Conservation (phyloP, 257 asterid species). For the Salvia hispanica region DNA sequence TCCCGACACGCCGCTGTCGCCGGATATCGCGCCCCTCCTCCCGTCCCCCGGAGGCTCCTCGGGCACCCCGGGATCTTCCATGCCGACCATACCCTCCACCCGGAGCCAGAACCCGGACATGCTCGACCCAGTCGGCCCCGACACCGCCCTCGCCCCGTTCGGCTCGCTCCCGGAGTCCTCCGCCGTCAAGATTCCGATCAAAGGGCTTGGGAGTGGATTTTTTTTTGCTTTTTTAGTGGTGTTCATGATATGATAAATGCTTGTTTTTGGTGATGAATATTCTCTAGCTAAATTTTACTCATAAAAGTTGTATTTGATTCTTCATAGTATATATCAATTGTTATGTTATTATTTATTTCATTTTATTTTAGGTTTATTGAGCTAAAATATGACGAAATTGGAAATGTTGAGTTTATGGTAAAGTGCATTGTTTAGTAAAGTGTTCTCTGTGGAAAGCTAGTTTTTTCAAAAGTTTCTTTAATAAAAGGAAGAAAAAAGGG, state of each 20-base stretch:
- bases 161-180: constrained; percentile 45
- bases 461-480: constrained; percentile 29
- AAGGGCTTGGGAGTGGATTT: constrained; percentile 28
- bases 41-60: constrained; percentile 54
- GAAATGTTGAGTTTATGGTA: too few relatives aligned
- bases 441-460: neutral
- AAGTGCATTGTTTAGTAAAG: neutral
- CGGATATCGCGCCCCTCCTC: constrained; percentile 67
- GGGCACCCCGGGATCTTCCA: constrained; percentile 38
- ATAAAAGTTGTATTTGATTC: constrained; percentile 11
- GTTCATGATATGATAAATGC: constrained; percentile 27
- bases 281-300: neutral
- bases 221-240: constrained; percentile 28
- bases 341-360: too few relatives aligned
- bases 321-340: constrained; percentile 22
- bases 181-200: constrained; percentile 30
- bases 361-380: too few relatives aligned
- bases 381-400: too few relatives aligned
- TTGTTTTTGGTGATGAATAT: constrained; percentile 8
- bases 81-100: constrained; percentile 64
- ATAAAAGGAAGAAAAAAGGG: constrained; percentile 30
- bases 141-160: constrained; percentile 51
- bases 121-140: constrained; percentile 44
- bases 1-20: constrained; percentile 49
- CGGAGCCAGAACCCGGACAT: constrained; percentile 59